phyloP scores from a whole-genome alignment of 768 basidiomycete species.

The Calvatia gigantea region DNA sequence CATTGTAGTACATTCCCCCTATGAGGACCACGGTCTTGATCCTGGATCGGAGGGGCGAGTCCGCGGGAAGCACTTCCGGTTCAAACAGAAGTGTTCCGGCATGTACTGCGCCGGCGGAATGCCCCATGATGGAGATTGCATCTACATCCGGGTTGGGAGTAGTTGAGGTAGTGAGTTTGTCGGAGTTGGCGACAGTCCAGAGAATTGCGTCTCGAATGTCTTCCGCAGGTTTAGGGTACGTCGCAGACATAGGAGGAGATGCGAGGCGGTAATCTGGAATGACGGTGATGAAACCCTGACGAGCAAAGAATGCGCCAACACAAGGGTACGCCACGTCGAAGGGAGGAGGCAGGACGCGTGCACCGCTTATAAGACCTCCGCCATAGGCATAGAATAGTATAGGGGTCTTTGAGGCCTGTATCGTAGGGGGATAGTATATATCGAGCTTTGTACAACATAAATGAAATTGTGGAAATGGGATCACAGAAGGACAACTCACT shows the following conservation, averaged over 20 bases:
- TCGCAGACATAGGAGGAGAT: conserved; percentile 34
- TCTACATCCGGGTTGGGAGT: conserved; percentile 36
- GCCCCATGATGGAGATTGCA: conserved; percentile 48
- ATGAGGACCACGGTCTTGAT: conserved; percentile 46
- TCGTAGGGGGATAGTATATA: conserved; percentile 54
- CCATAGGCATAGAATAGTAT: conserved; percentile 69
- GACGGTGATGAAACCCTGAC: conserved; percentile 55
- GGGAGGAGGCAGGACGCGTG: conserved; percentile 39
- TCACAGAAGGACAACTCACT: conserved; percentile 23
- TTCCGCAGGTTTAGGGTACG: conserved; percentile 50
- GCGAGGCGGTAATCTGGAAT: conserved; percentile 69
- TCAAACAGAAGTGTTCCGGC: conserved; percentile 41
- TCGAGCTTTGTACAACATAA: conserved; percentile 43
- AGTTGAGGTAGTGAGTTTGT: conserved; percentile 22
- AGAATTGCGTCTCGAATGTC: conserved; percentile 59
- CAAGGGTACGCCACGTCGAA: conserved; percentile 50
- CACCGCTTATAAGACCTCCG: conserved; percentile 55
- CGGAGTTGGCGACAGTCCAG: conserved; percentile 43
- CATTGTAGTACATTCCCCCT: conserved; percentile 39
- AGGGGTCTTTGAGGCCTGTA: conserved; percentile 30
- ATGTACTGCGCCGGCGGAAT: conserved; percentile 61
- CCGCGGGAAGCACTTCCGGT: conserved; percentile 29
- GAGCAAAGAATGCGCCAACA: conserved; percentile 59
- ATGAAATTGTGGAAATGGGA: not conserved
- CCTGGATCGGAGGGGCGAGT: conserved; percentile 25